A percentile compares a stretch with the other conserved stretches of the same genome.
Conservation (phyloP, 345 rosid genomes). For the Iberis pinnata region DNA sequence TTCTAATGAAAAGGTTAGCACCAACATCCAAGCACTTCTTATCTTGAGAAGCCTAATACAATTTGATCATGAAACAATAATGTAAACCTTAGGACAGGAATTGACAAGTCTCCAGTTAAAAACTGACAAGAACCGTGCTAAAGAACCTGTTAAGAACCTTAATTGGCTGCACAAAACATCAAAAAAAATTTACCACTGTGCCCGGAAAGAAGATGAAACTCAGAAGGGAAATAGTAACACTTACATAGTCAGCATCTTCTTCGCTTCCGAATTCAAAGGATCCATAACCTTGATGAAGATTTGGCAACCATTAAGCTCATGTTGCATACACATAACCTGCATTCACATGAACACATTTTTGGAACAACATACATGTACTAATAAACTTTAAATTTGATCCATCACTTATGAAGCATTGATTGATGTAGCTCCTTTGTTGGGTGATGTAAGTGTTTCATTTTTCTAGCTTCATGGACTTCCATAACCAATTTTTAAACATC, state of each 20-base stretch:
- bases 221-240: background rate
- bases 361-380: too few species aligned
- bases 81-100: too few species aligned
- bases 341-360: too few species aligned
- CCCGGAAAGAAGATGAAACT: background rate
- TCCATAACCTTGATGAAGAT: slow-evolving; percentile 91
- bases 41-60: slow-evolving; percentile 87
- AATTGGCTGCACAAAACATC: slow-evolving; percentile 53
- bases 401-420: too few species aligned
- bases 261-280: slow-evolving; percentile 88
- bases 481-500: slow-evolving; percentile 66
- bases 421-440: slow-evolving; percentile 77
- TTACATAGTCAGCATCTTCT: slow-evolving; percentile 96
- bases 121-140: background rate
- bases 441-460: slow-evolving; percentile 81
- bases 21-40: slow-evolving; percentile 97
- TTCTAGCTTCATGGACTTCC: slow-evolving; percentile 87
- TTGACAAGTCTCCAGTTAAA: background rate
- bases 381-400: background rate
- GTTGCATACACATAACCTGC: slow-evolving; percentile 91
- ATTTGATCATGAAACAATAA: background rate
- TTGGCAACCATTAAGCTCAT: slow-evolving; percentile 86
- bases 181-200: background rate
- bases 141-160: slow-evolving; percentile 78
- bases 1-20: slow-evolving; percentile 94